phyloP scores from a whole-genome alignment of 2,329 filamentous ascomycete species.

The Aspergillus proliferans region DNA sequence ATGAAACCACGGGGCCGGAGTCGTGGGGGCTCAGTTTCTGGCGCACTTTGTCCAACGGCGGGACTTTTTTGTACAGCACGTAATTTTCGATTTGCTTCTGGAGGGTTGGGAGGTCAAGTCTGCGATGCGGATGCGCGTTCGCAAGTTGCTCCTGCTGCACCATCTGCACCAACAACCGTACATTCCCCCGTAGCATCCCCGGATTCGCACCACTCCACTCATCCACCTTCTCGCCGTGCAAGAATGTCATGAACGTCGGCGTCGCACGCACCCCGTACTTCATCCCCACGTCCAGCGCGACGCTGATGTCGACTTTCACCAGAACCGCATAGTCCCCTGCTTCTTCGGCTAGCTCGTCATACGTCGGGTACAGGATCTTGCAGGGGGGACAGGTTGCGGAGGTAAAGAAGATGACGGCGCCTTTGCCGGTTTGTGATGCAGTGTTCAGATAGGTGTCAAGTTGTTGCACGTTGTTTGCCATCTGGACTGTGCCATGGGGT shows the following conservation, averaged over 20 bases:
- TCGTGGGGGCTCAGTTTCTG: conserved; percentile 64
- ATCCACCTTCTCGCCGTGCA: conserved; percentile 67
- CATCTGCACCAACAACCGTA: conserved; percentile 68
- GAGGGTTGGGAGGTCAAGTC: conserved; percentile 64
- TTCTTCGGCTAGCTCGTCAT: conserved; percentile 71
- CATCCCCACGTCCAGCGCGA: conserved; percentile 57
- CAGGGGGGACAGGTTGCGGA: conserved; percentile 81
- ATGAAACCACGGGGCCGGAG: conserved; percentile 55
- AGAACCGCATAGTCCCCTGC: conserved; percentile 61
- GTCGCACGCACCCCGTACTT: conserved; percentile 68
- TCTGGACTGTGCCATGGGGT: conserved; percentile 45
- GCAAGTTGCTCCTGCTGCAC: conserved; percentile 52
- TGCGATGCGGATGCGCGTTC: conserved; percentile 61
- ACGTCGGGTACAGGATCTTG: conserved; percentile 73
- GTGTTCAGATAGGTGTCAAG: conserved; percentile 55
- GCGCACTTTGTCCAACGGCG: conserved; percentile 74
- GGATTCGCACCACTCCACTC: conserved; percentile 75
- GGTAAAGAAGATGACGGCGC: conserved; percentile 85
- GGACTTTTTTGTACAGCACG: conserved; percentile 70
- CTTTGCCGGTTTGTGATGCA: conserved; percentile 53
- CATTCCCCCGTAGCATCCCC: conserved; percentile 60
- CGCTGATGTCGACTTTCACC: conserved; percentile 75
- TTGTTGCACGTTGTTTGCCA: conserved; percentile 53
- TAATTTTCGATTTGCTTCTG: conserved; percentile 58
- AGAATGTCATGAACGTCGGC: conserved; percentile 82